phyloP scores from a whole-genome alignment of 202 grass and related monocot genomes.

The Hordeum pubiflorum region DNA sequence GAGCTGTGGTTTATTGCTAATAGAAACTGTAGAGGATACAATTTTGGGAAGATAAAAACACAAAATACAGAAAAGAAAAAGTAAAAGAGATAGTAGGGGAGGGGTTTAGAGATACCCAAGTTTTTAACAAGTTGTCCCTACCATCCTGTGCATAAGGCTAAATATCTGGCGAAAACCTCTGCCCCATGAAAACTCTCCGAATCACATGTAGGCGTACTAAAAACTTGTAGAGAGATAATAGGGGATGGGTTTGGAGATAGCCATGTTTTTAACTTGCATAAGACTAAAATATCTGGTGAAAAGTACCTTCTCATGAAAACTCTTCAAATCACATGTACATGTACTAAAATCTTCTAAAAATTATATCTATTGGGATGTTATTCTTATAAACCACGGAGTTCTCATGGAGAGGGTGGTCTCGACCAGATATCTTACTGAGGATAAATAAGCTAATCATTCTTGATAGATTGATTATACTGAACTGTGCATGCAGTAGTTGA shows the following conservation, averaged over 20 bases:
- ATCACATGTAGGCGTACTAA: not conserved
- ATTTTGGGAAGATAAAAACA: no score
- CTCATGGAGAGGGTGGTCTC: not conserved
- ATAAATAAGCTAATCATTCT: not conserved
- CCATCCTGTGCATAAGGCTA: not conserved
- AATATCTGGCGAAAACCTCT: no score
- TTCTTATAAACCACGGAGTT: not conserved
- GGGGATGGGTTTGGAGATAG: no score
- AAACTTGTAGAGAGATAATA: not conserved
- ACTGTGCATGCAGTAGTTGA: not conserved
- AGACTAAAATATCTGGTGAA: not conserved
- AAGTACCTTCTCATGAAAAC: not conserved
- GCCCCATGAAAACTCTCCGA: not conserved
- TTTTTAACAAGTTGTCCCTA: not conserved
- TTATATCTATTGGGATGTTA: no score
- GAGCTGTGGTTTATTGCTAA: no score
- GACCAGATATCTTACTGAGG: not conserved
- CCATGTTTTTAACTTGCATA: no score
- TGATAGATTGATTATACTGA: not conserved
- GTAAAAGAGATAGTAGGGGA: no score
- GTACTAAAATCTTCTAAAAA: not conserved
- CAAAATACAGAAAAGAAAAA: no score
- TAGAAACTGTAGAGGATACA: no score
- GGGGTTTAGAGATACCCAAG: no score
- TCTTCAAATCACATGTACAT: not conserved